Percentiles rank a stretch among this genome's conserved stretches.
These are phyloP conservation scores for Trichoderma sp. DNA, from an alignment of 2,329 filamentous ascomycete species.

Conservation along the genomic window DNA sequence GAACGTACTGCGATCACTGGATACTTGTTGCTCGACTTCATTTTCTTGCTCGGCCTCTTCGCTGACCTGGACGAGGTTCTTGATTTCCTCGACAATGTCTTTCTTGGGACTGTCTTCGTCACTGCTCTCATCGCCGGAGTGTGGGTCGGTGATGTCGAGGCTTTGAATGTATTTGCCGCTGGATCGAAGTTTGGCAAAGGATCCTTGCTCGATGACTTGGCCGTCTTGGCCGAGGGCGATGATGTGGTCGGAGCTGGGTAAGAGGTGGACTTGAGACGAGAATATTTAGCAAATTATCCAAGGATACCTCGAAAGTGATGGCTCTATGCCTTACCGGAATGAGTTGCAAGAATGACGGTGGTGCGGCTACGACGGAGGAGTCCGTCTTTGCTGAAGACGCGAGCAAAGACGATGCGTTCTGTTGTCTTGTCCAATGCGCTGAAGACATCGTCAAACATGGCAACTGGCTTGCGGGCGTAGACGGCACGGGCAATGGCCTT, in stretches of 20 bases:
- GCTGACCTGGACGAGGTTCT: background rate
- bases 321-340: conserved; percentile 31
- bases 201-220: conserved; percentile 44
- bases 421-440: conserved; percentile 46
- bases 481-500: conserved; percentile 40
- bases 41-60: conserved; percentile 1
- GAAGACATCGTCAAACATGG: conserved; percentile 45
- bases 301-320: background rate
- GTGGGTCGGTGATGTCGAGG: conserved; percentile 37
- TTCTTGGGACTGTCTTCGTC: background rate
- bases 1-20: conserved; percentile 34
- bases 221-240: conserved; percentile 46
- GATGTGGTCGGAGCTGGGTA: conserved; percentile 48
- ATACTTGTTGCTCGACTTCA: conserved; percentile 4
- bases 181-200: conserved; percentile 41
- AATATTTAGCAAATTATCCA: background rate
- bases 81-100: background rate
- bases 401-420: conserved; percentile 43
- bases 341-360: conserved; percentile 40
- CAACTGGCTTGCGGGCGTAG: conserved; percentile 37
- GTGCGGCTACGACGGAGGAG: conserved; percentile 38
- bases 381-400: conserved; percentile 41
- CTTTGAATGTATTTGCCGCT: conserved; percentile 42
- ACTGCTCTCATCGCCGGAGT: conserved; percentile 26
- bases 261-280: conserved; percentile 31